Evolutionary conservation across 768 basidiomycete genomes (phyloP).

Genomic region (Suillus americanus): DNA sequence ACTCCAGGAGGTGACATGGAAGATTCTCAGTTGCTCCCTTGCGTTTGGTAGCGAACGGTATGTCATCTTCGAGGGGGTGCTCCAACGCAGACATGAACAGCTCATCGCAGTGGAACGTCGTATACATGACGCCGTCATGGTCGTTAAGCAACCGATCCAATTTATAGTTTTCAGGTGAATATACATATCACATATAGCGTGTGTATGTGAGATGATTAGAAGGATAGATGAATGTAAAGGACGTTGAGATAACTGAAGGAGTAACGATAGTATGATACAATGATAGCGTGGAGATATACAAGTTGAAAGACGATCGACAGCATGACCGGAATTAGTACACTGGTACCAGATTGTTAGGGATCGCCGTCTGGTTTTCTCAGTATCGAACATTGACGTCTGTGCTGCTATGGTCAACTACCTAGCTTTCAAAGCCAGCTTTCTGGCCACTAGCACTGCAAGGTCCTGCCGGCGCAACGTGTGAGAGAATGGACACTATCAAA

Average conservation of each 20-base stretch:
- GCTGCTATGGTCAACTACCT: neutral
- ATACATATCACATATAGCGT: neutral
- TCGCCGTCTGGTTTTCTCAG: neutral
- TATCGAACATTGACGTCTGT: neutral
- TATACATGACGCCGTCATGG: slow-evolving; percentile 99
- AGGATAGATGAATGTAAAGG: neutral
- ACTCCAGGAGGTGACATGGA: slow-evolving; percentile 97
- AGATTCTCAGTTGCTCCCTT: slow-evolving; percentile 85
- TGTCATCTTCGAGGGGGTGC: slow-evolving; percentile 90
- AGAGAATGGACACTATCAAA: neutral
- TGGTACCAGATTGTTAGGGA: neutral
- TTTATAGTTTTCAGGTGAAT: too few relatives aligned
- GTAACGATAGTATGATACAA: neutral
- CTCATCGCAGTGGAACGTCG: slow-evolving; percentile 98
- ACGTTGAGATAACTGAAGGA: neutral
- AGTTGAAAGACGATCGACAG: neutral
- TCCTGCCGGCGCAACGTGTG: slow-evolving; percentile 19
- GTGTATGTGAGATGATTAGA: neutral
- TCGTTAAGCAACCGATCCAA: slow-evolving; percentile 93
- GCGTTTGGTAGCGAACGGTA: slow-evolving; percentile 95
- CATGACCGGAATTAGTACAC: neutral
- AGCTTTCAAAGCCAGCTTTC: slow-evolving; percentile 3
- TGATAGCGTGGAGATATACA: neutral
- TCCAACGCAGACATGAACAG: slow-evolving; percentile 96
- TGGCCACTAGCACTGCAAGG: slow-evolving; percentile 19